Base-by-base conservation (phyloP, 805 yeast species). In the Grigorovia humatica region DNA sequence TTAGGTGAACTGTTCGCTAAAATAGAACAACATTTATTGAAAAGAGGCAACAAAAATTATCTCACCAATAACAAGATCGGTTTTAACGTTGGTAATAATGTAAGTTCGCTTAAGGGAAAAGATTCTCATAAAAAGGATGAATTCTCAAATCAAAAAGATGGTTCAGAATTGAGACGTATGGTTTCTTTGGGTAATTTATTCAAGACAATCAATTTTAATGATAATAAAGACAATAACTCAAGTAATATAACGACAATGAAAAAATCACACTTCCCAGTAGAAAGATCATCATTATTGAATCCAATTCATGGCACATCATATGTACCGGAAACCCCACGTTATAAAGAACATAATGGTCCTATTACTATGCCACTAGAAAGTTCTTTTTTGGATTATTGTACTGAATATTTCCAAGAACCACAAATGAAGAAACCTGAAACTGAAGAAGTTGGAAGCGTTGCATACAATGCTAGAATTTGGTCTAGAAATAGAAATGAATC, bases 381-480 rank as follows among this genome's bases (percentile, higher is more conserved):
- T 9, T 78, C 79, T 7, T 84, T 86, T 59, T 77, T 85, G 55
- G 86, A 83, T 49, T 86, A 83, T 66, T 79, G 85, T 59, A 64
- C 88, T 53, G 99, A 93, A 65, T 90, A 89, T 62, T 93, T 91
- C 71, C 96, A 90, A 61, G 98, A 90, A 63, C 97, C 99, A 0
- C 98, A 91, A 63, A 83, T 90, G 83, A 81, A 87, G 11, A 82
- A 80, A 52, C 77, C 79, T 50, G 97, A 91, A 58, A 70, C 81
- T 17, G 97, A 91, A 59, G 96, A 89, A 65, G 93, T 95, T 0
- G 98, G 98, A 0, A 87, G 96, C 52, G 80, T 83, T 53, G 90
- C 87, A 56, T 88, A 87, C 59, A 81, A 86, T 40, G 82, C 80
- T 57, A 74, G 95, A 52, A 69, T 87, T 23, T 93, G 98, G 98